phyloP scores from a whole-genome alignment of 208 protist species.

The Acanthamoeba divionensis region DNA sequence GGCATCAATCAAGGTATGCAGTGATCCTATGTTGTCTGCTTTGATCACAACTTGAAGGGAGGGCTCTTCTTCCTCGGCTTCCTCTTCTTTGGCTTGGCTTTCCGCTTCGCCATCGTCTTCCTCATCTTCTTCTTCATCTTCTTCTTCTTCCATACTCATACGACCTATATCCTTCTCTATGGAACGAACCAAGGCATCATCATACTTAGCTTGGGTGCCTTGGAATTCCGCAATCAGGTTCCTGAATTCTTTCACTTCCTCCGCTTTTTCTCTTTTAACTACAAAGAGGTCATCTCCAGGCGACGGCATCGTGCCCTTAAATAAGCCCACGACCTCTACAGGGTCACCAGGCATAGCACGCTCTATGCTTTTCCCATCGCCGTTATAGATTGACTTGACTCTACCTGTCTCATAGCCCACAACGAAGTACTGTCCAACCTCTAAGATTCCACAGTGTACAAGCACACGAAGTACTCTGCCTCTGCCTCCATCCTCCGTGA shows the following conservation, averaged over 20 bases:
- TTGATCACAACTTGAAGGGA: conserved; percentile 39
- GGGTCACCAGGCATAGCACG: conserved; percentile 24
- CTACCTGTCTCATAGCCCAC: conserved; percentile 24
- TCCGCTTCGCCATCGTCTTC: neutral
- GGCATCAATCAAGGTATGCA: conserved; percentile 41
- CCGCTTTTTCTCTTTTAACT: neutral
- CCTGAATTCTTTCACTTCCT: conserved; percentile 42
- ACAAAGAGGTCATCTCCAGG: conserved; percentile 54
- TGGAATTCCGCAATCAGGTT: conserved; percentile 26
- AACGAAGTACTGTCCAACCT: conserved; percentile 41
- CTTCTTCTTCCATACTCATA: neutral
- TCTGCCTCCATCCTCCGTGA: neutral
- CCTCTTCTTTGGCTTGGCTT: neutral
- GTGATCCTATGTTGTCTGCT: conserved; percentile 47
- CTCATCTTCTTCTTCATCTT: neutral
- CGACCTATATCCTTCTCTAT: neutral
- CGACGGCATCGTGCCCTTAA: neutral
- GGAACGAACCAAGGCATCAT: conserved; percentile 28
- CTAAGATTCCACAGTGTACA: conserved; percentile 23
- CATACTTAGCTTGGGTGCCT: conserved; percentile 46
- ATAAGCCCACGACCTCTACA: conserved; percentile 27
- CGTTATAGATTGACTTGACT: conserved; percentile 29
- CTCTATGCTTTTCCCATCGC: neutral
- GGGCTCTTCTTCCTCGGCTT: neutral
- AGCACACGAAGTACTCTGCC: conserved; percentile 27